These are phyloP conservation scores for Golovinomyces cichoracearum DNA, from an alignment of 2,329 filamentous ascomycete species.

Conservation along the genomic window DNA sequence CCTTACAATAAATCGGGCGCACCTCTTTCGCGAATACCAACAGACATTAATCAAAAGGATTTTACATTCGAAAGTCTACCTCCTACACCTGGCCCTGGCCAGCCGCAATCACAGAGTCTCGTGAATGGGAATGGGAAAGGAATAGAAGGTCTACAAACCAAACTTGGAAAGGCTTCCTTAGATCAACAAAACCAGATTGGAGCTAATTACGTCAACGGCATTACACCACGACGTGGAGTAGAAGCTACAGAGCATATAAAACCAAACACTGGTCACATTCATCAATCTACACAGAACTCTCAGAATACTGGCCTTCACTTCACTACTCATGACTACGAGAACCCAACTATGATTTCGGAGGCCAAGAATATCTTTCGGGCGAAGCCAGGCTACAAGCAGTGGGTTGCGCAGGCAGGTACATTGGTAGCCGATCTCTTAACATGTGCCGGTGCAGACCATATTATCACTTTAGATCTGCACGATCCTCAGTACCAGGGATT, in stretches of 20 bases:
- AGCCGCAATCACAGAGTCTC: constrained; percentile 34
- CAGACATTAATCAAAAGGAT: constrained; percentile 26
- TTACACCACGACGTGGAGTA: constrained; percentile 13
- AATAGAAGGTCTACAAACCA: constrained; percentile 42
- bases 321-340: constrained; percentile 39
- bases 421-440: constrained; percentile 83
- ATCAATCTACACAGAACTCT: neutral
- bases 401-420: constrained; percentile 92
- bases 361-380: constrained; percentile 41
- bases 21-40: constrained; percentile 47
- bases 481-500: constrained; percentile 96
- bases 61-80: constrained; percentile 87
- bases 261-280: neutral
- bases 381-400: constrained; percentile 88
- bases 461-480: constrained; percentile 92
- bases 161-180: constrained; percentile 41
- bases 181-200: constrained; percentile 24
- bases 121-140: constrained; percentile 23
- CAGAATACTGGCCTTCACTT: constrained; percentile 16
- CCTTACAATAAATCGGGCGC: constrained; percentile 92
- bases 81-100: constrained; percentile 51
- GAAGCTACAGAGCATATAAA: constrained; percentile 7
- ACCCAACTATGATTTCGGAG: constrained; percentile 25
- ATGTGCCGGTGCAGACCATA: constrained; percentile 84
- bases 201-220: constrained; percentile 17